Percentiles rank a stretch among this genome's conserved stretches.
Conservation (phyloP, 768 basidiomycete genomes). For the Mrakia gelida region DNA sequence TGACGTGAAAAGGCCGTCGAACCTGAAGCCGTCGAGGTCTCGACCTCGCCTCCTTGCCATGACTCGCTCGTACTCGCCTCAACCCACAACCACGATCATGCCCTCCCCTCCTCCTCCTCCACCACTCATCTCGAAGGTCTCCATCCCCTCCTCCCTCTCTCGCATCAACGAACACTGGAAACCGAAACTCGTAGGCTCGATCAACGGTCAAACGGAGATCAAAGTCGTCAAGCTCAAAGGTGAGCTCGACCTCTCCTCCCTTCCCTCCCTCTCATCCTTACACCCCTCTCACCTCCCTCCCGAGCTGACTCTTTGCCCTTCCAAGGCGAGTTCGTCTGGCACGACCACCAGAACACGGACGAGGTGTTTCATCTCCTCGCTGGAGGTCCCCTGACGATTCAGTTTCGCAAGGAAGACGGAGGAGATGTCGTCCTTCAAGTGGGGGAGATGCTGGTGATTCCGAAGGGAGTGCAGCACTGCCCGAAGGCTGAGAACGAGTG, state of each 20-base stretch:
- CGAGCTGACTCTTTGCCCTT: neutral
- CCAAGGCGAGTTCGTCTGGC: neutral
- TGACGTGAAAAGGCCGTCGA: too few relatives aligned
- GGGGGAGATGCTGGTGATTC: neutral
- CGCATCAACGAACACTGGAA: neutral
- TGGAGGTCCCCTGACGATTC: neutral
- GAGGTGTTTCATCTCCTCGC: conserved; percentile 6
- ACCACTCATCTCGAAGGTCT: neutral
- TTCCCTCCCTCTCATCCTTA: neutral
- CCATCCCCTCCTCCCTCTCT: neutral
- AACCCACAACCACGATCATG: too few relatives aligned
- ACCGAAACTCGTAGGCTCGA: neutral
- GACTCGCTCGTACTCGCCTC: too few relatives aligned
- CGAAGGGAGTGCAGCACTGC: neutral
- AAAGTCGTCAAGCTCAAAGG: conserved; percentile 7
- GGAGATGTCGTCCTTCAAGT: neutral
- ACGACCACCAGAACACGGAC: neutral
- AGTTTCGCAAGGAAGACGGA: neutral
- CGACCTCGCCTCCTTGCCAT: too few relatives aligned
- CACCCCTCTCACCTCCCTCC: neutral
- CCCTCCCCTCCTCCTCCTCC: neutral
- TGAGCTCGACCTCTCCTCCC: neutral
- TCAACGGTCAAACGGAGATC: neutral
- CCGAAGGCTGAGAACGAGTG: conserved; percentile 4
- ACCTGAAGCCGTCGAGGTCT: too few relatives aligned